phyloP scores from a whole-genome alignment of 106 monocot genomes.

The Iris macrosiphon region DNA sequence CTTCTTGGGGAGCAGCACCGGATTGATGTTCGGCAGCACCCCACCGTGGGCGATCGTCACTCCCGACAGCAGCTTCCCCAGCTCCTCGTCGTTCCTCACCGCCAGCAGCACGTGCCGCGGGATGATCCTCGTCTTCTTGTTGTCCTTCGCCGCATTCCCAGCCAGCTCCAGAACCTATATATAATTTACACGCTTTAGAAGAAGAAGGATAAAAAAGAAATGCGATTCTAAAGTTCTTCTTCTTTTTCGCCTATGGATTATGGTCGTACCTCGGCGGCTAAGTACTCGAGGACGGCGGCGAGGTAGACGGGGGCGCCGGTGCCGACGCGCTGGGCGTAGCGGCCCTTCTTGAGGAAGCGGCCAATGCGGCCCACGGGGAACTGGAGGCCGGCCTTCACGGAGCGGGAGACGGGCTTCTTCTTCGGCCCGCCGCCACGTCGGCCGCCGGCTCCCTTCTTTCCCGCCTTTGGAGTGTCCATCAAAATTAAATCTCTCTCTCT shows the following conservation, averaged over 20 bases:
- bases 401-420: slow-evolving; percentile 36
- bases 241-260: no score
- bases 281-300: slow-evolving; percentile 53
- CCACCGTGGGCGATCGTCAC: slow-evolving; percentile 20
- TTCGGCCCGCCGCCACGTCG: slow-evolving; percentile 26
- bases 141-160: slow-evolving; percentile 23
- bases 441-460: slow-evolving; percentile 27
- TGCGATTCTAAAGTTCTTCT: no score
- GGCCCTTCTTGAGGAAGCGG: slow-evolving; percentile 48
- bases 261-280: slow-evolving; percentile 44
- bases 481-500: not conserved
- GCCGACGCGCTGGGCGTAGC: slow-evolving; percentile 50
- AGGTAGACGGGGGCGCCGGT: slow-evolving; percentile 51
- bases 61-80: slow-evolving; percentile 17
- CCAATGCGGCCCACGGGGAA: slow-evolving; percentile 56
- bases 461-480: slow-evolving; percentile 1
- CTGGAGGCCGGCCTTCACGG: slow-evolving; percentile 43
- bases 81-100: slow-evolving; percentile 31
- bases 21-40: slow-evolving; percentile 16
- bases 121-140: slow-evolving; percentile 22
- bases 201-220: no score
- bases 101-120: slow-evolving; percentile 17
- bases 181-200: no score
- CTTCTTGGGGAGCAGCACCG: slow-evolving; percentile 14
- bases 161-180: slow-evolving; percentile 28